These are phyloP conservation scores for Gilbertella persicaria DNA, from an alignment of 371 early-diverging fungal species.

Conservation along the genomic window DNA sequence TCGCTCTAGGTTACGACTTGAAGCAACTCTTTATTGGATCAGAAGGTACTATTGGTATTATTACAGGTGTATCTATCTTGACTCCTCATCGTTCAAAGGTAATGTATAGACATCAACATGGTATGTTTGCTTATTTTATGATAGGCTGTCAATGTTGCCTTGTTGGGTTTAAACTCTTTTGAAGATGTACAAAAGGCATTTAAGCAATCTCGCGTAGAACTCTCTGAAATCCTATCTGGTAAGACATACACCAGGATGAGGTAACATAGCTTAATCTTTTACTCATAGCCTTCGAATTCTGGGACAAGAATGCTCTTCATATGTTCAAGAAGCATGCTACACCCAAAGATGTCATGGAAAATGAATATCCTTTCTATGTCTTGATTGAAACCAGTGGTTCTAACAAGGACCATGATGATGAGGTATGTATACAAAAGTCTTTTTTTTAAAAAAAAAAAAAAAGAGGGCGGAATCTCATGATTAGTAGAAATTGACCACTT, in stretches of 20 bases:
- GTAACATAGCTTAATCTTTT: not conserved
- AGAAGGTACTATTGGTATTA: slow-evolving; percentile 85
- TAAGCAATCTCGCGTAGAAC: slow-evolving; percentile 69
- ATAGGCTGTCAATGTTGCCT: slow-evolving; percentile 75
- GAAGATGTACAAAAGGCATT: slow-evolving; percentile 83
- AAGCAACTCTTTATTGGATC: slow-evolving; percentile 91
- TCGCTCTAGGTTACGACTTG: slow-evolving; percentile 62
- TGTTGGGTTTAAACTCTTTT: slow-evolving; percentile 77
- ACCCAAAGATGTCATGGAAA: slow-evolving; percentile 64
- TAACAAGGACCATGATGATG: slow-evolving; percentile 90
- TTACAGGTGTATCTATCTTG: slow-evolving; percentile 78
- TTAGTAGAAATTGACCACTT: slow-evolving; percentile 70
- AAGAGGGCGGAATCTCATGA: not conserved
- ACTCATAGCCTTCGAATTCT: slow-evolving; percentile 94
- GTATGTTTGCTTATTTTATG: not conserved
- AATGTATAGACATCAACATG: not conserved
- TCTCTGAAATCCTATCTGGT: slow-evolving; percentile 91
- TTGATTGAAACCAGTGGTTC: slow-evolving; percentile 94
- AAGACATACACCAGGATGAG: slow-evolving; percentile 8
- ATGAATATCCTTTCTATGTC: slow-evolving; percentile 83
- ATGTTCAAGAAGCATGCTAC: slow-evolving; percentile 72
- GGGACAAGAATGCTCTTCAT: slow-evolving; percentile 74
- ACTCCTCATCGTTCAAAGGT: slow-evolving; percentile 47
- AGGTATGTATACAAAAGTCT: slow-evolving; percentile 29
- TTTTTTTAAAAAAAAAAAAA: not conserved